Percentiles rank a stretch among this genome's conserved stretches.
These are phyloP conservation scores for Penicillium parvum DNA, from an alignment of 495 filamentous ascomycete genomes.

Conservation along the genomic window DNA sequence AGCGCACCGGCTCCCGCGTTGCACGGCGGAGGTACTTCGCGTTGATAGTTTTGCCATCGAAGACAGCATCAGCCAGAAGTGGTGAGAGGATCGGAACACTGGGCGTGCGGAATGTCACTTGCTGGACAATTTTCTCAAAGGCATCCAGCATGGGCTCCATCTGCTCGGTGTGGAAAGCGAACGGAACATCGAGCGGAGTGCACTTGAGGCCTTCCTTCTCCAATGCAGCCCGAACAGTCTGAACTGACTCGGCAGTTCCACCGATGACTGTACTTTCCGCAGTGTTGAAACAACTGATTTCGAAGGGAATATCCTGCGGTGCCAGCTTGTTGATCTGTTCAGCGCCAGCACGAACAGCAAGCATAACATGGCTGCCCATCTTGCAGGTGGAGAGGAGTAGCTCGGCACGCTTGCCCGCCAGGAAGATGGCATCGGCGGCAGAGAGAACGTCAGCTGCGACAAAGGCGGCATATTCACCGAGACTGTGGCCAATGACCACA, in stretches of 20 bases:
- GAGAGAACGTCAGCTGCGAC: constrained; percentile 18
- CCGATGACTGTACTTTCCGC: constrained; percentile 56
- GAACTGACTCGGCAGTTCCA: constrained; percentile 43
- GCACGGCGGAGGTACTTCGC: constrained; percentile 27
- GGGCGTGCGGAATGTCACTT: constrained; percentile 33
- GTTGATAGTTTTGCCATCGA: constrained; percentile 19
- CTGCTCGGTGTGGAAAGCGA: constrained; percentile 53
- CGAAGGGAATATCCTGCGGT: neutral
- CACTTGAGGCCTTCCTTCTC: constrained; percentile 16
- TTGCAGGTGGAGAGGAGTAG: constrained; percentile 13
- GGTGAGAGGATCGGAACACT: constrained; percentile 32
- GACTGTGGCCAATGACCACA: constrained; percentile 29
- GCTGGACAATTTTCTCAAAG: constrained; percentile 32
- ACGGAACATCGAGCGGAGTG: constrained; percentile 42
- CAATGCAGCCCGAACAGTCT: constrained; percentile 3
- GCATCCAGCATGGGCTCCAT: constrained; percentile 47
- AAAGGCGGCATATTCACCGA: constrained; percentile 40
- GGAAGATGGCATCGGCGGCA: constrained; percentile 22
- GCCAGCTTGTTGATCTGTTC: neutral
- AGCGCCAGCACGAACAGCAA: constrained; percentile 44
- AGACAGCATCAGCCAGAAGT: constrained; percentile 18
- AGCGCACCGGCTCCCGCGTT: constrained; percentile 29
- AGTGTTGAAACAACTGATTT: neutral
- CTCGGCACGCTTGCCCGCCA: constrained; percentile 22
- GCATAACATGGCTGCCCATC: constrained; percentile 37